Evolutionary conservation across 306 rosid genomes (phyloP), one percentile per base, ranked within the genome.

Genomic region (Sphenostylis stenocarpa): DNA sequence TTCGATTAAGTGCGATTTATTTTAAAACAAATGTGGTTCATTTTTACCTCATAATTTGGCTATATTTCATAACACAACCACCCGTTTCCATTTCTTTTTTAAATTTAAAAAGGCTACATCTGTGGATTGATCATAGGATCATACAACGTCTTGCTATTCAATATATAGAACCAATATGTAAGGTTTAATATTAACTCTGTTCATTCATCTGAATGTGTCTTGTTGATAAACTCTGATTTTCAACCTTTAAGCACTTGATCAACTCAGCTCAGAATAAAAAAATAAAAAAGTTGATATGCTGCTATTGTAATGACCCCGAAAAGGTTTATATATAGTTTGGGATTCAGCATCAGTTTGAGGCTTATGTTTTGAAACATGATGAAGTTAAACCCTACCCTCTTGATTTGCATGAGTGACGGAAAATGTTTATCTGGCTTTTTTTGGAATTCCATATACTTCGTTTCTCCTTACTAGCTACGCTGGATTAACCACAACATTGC

Each of bases 401-500:
- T 41, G 75, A 77, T 53, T 52, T 53, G 41, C 73, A 67, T 61
- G 64, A 68, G 19, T 41, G 49, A 55, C 6, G 11, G 64, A 44
- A 55, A 43, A 41, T 60, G 49, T 41, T 52, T 24, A 52, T 17
- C 64, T 70, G 70, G 51, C 47, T 63, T 62, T 48, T 72, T 39
- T 72, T 73, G 80, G 26, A 56, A 44, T 76, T 64, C 78, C 65
- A 31, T 19, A 67, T 53, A 24, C 56, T 69, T 49, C 60, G 26
- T 43, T 77, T 68, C 51, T 72, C 47, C 57, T 66, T 19, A 43
- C 70, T 71, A 43, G 33, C 28, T 73, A 47, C 36, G 56, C 21
- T 70, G 68, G 70, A 84, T 36, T 72, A 48, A 78, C 72, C 55
- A 8, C 24, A 53, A 58, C 72, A 43, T 80, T 72, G 78, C 95